Percentiles rank a stretch among this genome's conserved stretches.
These are phyloP conservation scores for Claviceps purpurea DNA, from an alignment of 2,329 filamentous ascomycete genomes.

Conservation along the genomic window DNA sequence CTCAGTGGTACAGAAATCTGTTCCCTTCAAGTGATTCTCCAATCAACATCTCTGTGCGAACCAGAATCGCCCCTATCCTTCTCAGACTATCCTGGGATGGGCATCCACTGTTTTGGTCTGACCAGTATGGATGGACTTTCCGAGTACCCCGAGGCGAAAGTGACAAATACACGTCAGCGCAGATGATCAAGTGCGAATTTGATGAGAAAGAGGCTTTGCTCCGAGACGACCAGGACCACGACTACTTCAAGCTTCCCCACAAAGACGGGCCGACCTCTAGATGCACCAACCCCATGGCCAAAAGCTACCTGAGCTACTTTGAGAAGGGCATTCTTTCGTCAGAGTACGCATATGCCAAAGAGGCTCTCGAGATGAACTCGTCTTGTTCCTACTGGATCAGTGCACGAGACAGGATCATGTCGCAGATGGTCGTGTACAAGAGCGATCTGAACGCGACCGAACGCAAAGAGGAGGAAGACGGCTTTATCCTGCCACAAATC, in stretches of 20 bases:
- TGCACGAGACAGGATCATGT: conserved; percentile 79
- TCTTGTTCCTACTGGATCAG: conserved; percentile 99
- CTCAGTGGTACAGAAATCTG: conserved; percentile 89
- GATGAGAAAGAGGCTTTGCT: conserved; percentile 57
- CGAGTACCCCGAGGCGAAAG: conserved; percentile 52
- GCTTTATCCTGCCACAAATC: conserved; percentile 86
- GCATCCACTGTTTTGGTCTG: conserved; percentile 82
- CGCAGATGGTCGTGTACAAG: conserved; percentile 89
- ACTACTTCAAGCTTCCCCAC: conserved; percentile 90
- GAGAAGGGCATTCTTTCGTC: conserved; percentile 80
- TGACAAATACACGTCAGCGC: conserved; percentile 52
- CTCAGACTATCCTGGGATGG: conserved; percentile 81
- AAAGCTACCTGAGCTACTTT: conserved; percentile 81
- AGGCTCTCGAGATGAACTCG: conserved; percentile 95
- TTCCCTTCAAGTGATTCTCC: conserved; percentile 54
- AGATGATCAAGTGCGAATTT: conserved; percentile 65
- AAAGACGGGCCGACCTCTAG: conserved; percentile 82
- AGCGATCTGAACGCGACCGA: conserved; percentile 33
- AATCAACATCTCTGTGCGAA: conserved; percentile 73
- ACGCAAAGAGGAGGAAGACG: conserved; percentile 22
- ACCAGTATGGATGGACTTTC: conserved; percentile 88
- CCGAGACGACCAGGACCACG: conserved; percentile 48
- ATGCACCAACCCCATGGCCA: conserved; percentile 79
- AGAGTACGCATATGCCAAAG: conserved; percentile 79
- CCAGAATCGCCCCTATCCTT: conserved; percentile 73